phyloP scores from a whole-genome alignment of 2,329 filamentous ascomycete genomes.

The Diaporthe sp. region DNA sequence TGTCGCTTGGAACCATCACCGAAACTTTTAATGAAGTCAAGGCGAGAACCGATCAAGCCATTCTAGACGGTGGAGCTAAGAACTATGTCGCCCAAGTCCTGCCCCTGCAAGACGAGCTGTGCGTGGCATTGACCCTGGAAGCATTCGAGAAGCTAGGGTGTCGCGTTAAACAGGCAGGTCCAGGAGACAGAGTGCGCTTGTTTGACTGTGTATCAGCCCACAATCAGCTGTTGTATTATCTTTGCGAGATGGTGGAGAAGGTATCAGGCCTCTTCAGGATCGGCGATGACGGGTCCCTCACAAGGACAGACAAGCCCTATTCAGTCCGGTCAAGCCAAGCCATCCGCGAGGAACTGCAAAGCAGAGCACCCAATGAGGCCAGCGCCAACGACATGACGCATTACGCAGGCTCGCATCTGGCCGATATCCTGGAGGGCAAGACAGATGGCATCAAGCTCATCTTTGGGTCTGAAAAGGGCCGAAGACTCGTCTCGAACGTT shows the following conservation, averaged over 20 bases:
- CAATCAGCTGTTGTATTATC: slow-evolving; percentile 48
- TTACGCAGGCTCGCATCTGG: slow-evolving; percentile 34
- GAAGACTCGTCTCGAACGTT: no score
- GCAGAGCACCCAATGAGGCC: slow-evolving; percentile 47
- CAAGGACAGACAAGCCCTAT: slow-evolving; percentile 47
- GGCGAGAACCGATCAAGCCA: slow-evolving; percentile 37
- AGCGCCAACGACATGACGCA: slow-evolving; percentile 45
- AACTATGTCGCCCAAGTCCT: slow-evolving; percentile 29
- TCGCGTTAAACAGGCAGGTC: slow-evolving; percentile 41
- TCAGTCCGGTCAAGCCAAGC: slow-evolving; percentile 45
- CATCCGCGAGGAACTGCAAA: slow-evolving; percentile 49
- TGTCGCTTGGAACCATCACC: background rate
- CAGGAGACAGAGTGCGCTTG: slow-evolving; percentile 44
- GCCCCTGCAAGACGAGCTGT: slow-evolving; percentile 45
- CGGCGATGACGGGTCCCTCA: slow-evolving; percentile 36
- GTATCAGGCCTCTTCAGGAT: slow-evolving; percentile 46
- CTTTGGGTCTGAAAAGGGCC: no score
- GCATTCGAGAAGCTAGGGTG: slow-evolving; percentile 53
- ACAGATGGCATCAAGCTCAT: no score
- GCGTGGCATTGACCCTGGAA: slow-evolving; percentile 50
- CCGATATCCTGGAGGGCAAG: no score
- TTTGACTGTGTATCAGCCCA: slow-evolving; percentile 46
- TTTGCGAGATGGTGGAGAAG: slow-evolving; percentile 52
- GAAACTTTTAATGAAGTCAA: background rate
- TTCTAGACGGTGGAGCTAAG: slow-evolving; percentile 45